Evolutionary conservation across 1,284 basidiomycete species (phyloP).

Genomic region (Cutaneotrichosporon sp.): DNA sequence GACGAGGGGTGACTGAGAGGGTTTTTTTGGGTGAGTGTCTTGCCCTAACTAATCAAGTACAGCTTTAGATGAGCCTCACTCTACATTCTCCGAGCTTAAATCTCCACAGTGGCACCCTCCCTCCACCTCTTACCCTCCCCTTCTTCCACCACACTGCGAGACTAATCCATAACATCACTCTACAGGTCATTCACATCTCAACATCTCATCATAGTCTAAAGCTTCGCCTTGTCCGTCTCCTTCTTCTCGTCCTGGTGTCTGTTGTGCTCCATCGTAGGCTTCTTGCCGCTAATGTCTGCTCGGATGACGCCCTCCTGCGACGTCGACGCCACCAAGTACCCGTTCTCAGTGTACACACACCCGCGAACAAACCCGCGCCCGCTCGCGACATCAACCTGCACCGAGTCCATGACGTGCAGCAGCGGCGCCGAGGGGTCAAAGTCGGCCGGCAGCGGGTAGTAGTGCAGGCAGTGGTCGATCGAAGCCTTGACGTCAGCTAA

Average conservation of each 20-base stretch:
- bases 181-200: background rate
- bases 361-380: slow-evolving; percentile 75
- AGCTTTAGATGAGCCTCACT: too few relatives aligned
- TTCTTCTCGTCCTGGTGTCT: slow-evolving; percentile 21
- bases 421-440: slow-evolving; percentile 78
- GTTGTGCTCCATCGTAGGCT: slow-evolving; percentile 24
- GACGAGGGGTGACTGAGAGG: too few relatives aligned
- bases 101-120: background rate
- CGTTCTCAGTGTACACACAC: slow-evolving; percentile 69
- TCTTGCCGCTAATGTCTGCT: slow-evolving; percentile 39
- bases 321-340: slow-evolving; percentile 71
- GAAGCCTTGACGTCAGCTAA: slow-evolving; percentile 56
- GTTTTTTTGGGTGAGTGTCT: too few relatives aligned
- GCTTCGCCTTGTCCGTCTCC: slow-evolving; percentile 38
- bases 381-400: slow-evolving; percentile 59
- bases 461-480: slow-evolving; percentile 80
- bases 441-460: slow-evolving; percentile 67
- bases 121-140: background rate
- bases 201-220: slow-evolving; percentile 12
- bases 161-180: background rate
- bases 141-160: too few relatives aligned
- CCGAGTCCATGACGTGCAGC: slow-evolving; percentile 73
- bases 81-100: background rate
- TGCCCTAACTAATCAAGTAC: too few relatives aligned
- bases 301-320: slow-evolving; percentile 73